Evolutionary conservation across 2,329 filamentous ascomycete genomes (phyloP), one percentile per base, ranked within the genome.

Genomic region (Fusarium scirpi): DNA sequence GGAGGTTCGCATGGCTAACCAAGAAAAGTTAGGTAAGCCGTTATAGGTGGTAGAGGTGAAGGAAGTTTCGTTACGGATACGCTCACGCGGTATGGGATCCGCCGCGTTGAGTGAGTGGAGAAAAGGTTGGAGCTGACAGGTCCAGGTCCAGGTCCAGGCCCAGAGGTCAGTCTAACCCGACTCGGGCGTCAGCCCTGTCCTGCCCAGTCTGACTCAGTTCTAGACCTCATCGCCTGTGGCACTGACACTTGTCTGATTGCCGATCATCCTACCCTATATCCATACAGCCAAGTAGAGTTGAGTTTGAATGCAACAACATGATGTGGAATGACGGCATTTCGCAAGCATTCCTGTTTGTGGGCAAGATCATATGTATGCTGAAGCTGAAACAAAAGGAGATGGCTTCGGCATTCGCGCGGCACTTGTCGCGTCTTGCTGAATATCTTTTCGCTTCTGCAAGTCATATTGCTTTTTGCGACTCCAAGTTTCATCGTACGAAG

Each of bases 1-100:
- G n/a, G 85, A 87, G 68, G 78, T 80, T 74, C 83, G 85, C 86
- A 89, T 89, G 62, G 43, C 52, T 54, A 32, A 18, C 46, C 62
- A 25, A 66, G 55, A 61, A 24, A 27, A 53, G 56, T 54, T 54
- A 66, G 48, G 44, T 66, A 52, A 52, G 32, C 49, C 24, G 49
- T 52, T 38, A 38, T 25, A 27, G 44, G 41, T 27, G 20, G 61
- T 40, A 24, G 49, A 63, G 58, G 58, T 57, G 58, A 51, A 65
- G 25, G 46, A 66, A 60, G 63, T 66, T 66, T 52, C 12, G 49
- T 52, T 32, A 32, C 46, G 27, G 47, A 12, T 12, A 41, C 32
- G 48, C 52, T 44, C 29, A 60, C 55, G 47, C 48, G 55, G 48
- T 54, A 54, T 47, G 32, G 51, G 43, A 27, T 38, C 34, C 18